Conservation (phyloP, 2,329 filamentous ascomycete species). For the Akanthomyces muscarius region DNA sequence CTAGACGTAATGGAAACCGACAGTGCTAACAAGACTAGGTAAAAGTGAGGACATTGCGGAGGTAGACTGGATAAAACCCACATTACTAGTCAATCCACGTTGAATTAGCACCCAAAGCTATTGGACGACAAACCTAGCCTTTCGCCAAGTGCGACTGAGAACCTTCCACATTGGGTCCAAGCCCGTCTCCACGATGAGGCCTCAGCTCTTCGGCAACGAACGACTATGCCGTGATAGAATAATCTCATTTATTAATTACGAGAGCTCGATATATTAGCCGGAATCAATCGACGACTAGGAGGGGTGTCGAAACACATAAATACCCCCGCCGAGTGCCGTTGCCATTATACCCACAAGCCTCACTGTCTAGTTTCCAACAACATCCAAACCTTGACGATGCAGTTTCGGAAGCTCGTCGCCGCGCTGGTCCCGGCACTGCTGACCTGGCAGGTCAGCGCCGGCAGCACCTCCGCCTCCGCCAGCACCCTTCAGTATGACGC, state of each 20-base stretch:
- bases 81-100: neutral
- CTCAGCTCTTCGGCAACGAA: neutral
- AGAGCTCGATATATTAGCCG: too few relatives aligned
- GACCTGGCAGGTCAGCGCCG: neutral
- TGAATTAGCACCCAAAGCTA: neutral
- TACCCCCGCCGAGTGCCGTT: neutral
- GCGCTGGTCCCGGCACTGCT: neutral
- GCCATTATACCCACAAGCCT: neutral
- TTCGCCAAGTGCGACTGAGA: neutral
- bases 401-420: neutral
- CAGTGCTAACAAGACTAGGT: neutral
- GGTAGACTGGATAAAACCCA: neutral
- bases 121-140: neutral
- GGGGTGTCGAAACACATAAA: neutral
- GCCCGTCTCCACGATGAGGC: neutral
- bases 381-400: neutral
- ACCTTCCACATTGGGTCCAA: conserved; percentile 4
- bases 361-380: neutral
- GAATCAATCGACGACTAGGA: too few relatives aligned
- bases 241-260: neutral
- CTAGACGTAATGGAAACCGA: conserved; percentile 2
- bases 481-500: conserved; percentile 10
- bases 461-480: neutral
- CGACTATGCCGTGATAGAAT: neutral
- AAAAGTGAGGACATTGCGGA: neutral